phyloP scores from a whole-genome alignment of 352 stramenopile species.

The Phytophthora syringae region DNA sequence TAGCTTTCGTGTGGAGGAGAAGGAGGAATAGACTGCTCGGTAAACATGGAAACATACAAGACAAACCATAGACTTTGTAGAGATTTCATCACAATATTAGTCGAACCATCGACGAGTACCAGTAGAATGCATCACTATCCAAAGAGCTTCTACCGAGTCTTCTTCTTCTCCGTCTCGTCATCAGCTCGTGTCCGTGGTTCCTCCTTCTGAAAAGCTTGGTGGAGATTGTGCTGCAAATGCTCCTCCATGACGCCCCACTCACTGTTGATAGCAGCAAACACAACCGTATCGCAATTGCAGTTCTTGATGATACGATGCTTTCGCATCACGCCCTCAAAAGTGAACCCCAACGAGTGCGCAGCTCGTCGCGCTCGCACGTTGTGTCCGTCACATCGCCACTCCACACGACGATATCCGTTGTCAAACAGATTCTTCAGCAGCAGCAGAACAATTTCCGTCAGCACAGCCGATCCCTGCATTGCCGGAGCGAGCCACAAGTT shows the following conservation, averaged over 20 bases:
- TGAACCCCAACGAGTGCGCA: conserved; percentile 83
- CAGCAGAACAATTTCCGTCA: conserved; percentile 72
- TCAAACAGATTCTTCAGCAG: conserved; percentile 80
- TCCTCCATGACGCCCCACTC: conserved; percentile 81
- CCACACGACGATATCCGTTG: conserved; percentile 81
- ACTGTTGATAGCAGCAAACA: conserved; percentile 89
- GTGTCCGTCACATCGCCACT: conserved; percentile 88
- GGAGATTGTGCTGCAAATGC: conserved; percentile 61
- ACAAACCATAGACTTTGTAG: conserved; percentile 36
- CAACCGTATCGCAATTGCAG: conserved; percentile 85
- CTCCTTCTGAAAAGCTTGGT: conserved; percentile 28
- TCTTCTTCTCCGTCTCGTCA: conserved; percentile 44
- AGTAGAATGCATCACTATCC: no score
- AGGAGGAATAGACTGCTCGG: neutral
- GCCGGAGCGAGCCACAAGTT: conserved; percentile 83
- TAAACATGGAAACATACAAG: conserved; percentile 20
- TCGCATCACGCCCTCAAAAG: conserved; percentile 87
- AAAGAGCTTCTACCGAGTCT: conserved; percentile 18
- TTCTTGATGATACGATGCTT: conserved; percentile 89
- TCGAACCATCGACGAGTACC: no score
- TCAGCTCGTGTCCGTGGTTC: conserved; percentile 9
- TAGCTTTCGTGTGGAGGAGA: conserved; percentile 39
- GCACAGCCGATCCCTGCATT: conserved; percentile 62
- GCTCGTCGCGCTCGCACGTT: conserved; percentile 85
- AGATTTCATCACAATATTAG: conserved; percentile 15